Percentiles rank a stretch among this genome's conserved stretches.
Evolutionary conservation across 176 grass and related monocot genomes (phyloP).

Genomic region (Luzula sylvatica): DNA sequence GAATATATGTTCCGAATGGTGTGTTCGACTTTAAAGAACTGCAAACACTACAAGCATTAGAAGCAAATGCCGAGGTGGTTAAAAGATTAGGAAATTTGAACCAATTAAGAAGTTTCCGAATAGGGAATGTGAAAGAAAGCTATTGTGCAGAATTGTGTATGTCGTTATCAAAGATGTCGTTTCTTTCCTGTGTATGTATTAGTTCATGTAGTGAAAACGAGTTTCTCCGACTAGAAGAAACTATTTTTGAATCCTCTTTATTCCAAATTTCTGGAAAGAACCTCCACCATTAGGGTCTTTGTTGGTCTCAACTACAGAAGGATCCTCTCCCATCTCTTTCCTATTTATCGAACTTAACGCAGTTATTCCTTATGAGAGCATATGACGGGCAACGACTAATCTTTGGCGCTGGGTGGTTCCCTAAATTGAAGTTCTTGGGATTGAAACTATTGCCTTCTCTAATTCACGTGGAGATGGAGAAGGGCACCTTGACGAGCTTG

Average conservation of each 20-base stretch:
- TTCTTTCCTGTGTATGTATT: not conserved
- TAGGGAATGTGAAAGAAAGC: slow-evolving; percentile 16
- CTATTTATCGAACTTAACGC: not conserved
- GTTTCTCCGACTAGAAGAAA: slow-evolving; percentile 12
- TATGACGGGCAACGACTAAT: slow-evolving; percentile 18
- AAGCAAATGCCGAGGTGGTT: slow-evolving; percentile 4
- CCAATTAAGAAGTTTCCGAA: slow-evolving; percentile 27
- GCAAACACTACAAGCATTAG: slow-evolving; percentile 15
- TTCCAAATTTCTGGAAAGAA: slow-evolving; percentile 1
- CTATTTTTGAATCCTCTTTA: slow-evolving; percentile 5
- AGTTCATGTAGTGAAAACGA: slow-evolving; percentile 8
- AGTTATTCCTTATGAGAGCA: not conserved
- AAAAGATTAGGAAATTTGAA: slow-evolving; percentile 6
- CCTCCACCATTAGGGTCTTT: not conserved
- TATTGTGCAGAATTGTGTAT: not conserved
- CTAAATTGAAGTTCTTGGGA: slow-evolving; percentile 1
- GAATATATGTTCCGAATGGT: slow-evolving; percentile 6
- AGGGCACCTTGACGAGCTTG: not conserved
- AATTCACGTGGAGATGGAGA: slow-evolving; percentile 15
- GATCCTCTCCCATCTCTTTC: slow-evolving; percentile 20
- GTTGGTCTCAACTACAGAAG: slow-evolving; percentile 10
- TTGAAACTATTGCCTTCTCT: slow-evolving; percentile 8
- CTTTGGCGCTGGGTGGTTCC: slow-evolving; percentile 24
- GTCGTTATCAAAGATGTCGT: slow-evolving; percentile 19
- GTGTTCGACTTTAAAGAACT: slow-evolving; percentile 6